These are phyloP conservation scores for Echria macrotheca DNA, from an alignment of 495 filamentous ascomycete genomes.

Conservation along the genomic window DNA sequence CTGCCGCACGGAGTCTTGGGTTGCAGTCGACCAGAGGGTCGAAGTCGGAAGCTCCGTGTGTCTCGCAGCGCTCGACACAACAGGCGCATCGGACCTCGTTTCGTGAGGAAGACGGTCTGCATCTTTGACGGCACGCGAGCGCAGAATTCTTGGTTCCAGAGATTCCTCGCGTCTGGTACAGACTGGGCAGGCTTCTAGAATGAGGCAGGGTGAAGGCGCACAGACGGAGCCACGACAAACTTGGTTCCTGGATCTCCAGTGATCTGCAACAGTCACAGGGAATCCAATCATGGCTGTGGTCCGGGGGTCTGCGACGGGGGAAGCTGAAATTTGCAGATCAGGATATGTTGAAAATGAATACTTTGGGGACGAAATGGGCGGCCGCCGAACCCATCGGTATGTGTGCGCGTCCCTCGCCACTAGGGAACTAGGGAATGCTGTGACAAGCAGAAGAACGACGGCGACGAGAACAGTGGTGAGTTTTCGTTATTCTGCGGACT, in stretches of 20 bases:
- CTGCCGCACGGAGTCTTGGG: slow-evolving; percentile 17
- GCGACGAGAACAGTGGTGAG: too few relatives aligned
- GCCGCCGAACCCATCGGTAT: too few relatives aligned
- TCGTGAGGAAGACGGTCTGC: slow-evolving; percentile 6
- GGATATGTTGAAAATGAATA: neutral
- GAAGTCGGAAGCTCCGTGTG: too few relatives aligned
- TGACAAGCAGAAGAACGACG: too few relatives aligned
- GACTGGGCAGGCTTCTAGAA: slow-evolving; percentile 7
- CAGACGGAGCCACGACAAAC: neutral
- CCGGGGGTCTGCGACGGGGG: slow-evolving; percentile 15
- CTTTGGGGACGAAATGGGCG: too few relatives aligned
- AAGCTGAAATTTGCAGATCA: slow-evolving; percentile 9
- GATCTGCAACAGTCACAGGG: neutral
- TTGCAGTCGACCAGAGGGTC: slow-evolving; percentile 7
- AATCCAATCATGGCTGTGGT: slow-evolving; percentile 4
- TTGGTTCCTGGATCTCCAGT: neutral
- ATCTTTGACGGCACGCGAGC: neutral
- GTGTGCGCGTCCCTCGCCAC: too few relatives aligned
- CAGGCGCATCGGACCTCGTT: slow-evolving; percentile 4
- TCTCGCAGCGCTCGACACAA: slow-evolving; percentile 1
- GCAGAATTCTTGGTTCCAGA: neutral
- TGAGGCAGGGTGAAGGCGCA: slow-evolving; percentile 2
- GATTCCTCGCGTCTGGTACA: neutral
- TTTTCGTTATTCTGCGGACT: too few relatives aligned
- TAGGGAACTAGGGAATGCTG: too few relatives aligned